These are phyloP conservation scores for Globisporangium sylvaticum DNA, from an alignment of 352 stramenopile species.

Conservation along the genomic window DNA sequence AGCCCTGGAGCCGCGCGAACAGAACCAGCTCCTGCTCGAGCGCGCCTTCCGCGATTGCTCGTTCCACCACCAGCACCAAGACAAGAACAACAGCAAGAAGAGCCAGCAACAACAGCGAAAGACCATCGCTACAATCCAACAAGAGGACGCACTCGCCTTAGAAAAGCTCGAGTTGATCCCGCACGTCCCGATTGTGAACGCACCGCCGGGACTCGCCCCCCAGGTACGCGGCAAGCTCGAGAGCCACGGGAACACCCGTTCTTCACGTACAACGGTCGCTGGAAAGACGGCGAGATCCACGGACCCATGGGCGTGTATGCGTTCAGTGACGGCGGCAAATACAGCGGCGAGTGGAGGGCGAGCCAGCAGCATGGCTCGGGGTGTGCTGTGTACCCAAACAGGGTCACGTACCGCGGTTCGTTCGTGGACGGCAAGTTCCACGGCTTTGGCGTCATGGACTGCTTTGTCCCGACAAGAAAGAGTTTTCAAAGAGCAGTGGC, in stretches of 20 bases:
- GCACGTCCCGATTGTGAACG: slow-evolving; percentile 24
- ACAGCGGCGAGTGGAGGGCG: slow-evolving; percentile 48
- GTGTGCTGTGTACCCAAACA: slow-evolving; percentile 57
- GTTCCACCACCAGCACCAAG: slow-evolving; percentile 35
- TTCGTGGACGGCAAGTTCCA: slow-evolving; percentile 59
- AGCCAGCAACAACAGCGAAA: slow-evolving; percentile 19
- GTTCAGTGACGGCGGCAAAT: slow-evolving; percentile 69
- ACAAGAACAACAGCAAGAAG: slow-evolving; percentile 18
- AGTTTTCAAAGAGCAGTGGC: slow-evolving; percentile 54
- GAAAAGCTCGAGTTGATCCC: slow-evolving; percentile 53
- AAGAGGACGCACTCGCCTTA: slow-evolving; percentile 28
- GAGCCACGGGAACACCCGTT: slow-evolving; percentile 64
- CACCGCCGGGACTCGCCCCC: slow-evolving; percentile 55
- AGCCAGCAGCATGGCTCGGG: slow-evolving; percentile 41
- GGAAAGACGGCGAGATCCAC: slow-evolving; percentile 69
- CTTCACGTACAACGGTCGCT: slow-evolving; percentile 65
- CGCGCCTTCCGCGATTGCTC: slow-evolving; percentile 69
- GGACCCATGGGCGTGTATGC: slow-evolving; percentile 57
- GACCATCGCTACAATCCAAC: slow-evolving; percentile 18
- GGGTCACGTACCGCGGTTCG: slow-evolving; percentile 60
- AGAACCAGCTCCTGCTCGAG: slow-evolving; percentile 56
- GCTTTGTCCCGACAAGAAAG: slow-evolving; percentile 34
- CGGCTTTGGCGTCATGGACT: slow-evolving; percentile 59
- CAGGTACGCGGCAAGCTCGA: slow-evolving; percentile 57
- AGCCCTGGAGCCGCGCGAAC: slow-evolving; percentile 33